Evolutionary conservation across 2,329 filamentous ascomycete genomes (phyloP).

Genomic region (Colletotrichum trifolii): DNA sequence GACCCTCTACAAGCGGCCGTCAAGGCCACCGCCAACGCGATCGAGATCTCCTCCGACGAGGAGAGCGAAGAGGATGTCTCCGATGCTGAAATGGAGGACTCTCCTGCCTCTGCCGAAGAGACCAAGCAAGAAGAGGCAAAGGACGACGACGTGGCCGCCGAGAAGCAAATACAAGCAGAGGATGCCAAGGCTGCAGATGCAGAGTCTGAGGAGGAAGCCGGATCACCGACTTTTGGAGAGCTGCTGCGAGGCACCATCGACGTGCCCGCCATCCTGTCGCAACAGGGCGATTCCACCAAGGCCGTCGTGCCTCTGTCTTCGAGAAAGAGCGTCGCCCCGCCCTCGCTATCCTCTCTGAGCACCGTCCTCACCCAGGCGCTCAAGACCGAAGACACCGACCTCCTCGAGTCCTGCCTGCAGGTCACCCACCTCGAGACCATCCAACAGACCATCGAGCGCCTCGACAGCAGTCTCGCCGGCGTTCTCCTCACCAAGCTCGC

Average conservation of each 20-base stretch:
- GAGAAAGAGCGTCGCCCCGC: slow-evolving; percentile 65
- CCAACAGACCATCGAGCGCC: slow-evolving; percentile 87
- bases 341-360: slow-evolving; percentile 82
- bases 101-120: slow-evolving; percentile 38
- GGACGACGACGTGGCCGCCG: slow-evolving; percentile 32
- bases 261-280: slow-evolving; percentile 71
- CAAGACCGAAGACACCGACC: slow-evolving; percentile 87
- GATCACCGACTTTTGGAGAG: slow-evolving; percentile 82
- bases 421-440: slow-evolving; percentile 81
- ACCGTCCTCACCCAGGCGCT: slow-evolving; percentile 95
- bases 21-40: slow-evolving; percentile 51
- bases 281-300: slow-evolving; percentile 42
- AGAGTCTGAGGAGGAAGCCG: slow-evolving; percentile 60
- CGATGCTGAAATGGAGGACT: slow-evolving; percentile 52
- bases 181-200: slow-evolving; percentile 43
- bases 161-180: slow-evolving; percentile 43
- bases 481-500: slow-evolving; percentile 85
- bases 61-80: slow-evolving; percentile 59
- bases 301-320: slow-evolving; percentile 54
- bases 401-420: slow-evolving; percentile 92
- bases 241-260: slow-evolving; percentile 83
- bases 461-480: slow-evolving; percentile 86
- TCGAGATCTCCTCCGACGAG: slow-evolving; percentile 69
- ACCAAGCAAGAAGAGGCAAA: slow-evolving; percentile 39
- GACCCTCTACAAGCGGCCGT: slow-evolving; percentile 51